Conservation (phyloP, 805 yeast genomes). For the Saccharomycopsis fibuligera region DNA sequence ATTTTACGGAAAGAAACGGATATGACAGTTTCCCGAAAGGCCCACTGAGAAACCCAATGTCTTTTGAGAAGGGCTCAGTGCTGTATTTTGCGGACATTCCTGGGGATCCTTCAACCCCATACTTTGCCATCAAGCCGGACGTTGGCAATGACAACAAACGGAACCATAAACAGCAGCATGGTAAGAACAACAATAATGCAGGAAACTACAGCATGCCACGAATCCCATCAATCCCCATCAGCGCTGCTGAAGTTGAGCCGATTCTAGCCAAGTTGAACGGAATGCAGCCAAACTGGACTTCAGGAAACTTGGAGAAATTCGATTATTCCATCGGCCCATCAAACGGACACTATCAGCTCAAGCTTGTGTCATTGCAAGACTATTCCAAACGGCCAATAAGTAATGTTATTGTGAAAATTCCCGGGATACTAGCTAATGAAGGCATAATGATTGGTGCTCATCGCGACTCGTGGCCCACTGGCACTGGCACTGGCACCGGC, state of each 20-base stretch:
- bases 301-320: conserved; percentile 38
- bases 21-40: conserved; percentile 56
- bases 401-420: conserved; percentile 48
- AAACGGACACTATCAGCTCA: conserved; percentile 25
- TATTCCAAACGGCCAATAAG: conserved; percentile 32
- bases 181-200: neutral
- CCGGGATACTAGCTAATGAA: conserved; percentile 48
- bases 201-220: conserved; percentile 39
- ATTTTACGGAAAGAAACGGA: conserved; percentile 50
- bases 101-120: conserved; percentile 78
- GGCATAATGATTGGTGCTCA: conserved; percentile 50
- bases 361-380: conserved; percentile 37
- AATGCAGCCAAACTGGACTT: conserved; percentile 32
- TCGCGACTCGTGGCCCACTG: conserved; percentile 44
- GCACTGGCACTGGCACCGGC: conserved; percentile 39
- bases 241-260: conserved; percentile 37
- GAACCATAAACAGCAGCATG: neutral
- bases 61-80: conserved; percentile 58
- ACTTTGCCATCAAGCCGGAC: conserved; percentile 52
- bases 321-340: conserved; percentile 46
- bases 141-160: conserved; percentile 35
- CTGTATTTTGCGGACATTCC: conserved; percentile 53
- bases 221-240: conserved; percentile 50
- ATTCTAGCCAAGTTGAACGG: conserved; percentile 34
- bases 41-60: conserved; percentile 55